These are phyloP conservation scores for Talaromyces verruculosus DNA, from an alignment of 2,329 filamentous ascomycete species.

Conservation along the genomic window DNA sequence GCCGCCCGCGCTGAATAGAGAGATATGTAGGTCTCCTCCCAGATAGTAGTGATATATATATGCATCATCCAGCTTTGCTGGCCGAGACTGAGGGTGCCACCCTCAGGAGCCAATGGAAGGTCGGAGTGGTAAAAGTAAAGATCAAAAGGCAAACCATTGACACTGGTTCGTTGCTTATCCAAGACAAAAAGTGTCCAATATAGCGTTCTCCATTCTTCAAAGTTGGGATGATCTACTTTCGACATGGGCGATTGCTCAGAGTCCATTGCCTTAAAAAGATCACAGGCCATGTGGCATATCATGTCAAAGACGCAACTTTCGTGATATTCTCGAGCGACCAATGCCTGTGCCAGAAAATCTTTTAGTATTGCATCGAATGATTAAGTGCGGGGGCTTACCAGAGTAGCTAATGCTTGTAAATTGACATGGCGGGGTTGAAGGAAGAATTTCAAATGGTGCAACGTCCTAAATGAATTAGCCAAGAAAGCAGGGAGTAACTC, in stretches of 20 bases:
- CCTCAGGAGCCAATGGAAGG: not conserved
- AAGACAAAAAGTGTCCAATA: not conserved
- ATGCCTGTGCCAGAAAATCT: not conserved
- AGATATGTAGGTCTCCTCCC: not conserved
- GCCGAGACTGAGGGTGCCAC: not conserved
- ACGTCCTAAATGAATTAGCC: not conserved
- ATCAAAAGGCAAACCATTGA: not conserved
- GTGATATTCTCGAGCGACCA: conserved; percentile 1
- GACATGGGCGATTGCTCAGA: conserved; percentile 2
- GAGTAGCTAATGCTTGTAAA: conserved; percentile 6
- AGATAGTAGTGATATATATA: not conserved
- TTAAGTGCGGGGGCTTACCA: not conserved
- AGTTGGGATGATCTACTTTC: not conserved
- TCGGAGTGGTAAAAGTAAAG: not conserved
- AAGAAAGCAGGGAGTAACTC: conserved; percentile 5
- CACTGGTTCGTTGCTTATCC: not conserved
- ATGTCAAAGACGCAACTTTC: conserved; percentile 7
- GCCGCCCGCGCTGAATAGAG: not conserved
- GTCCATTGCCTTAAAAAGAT: conserved; percentile 6
- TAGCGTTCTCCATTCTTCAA: not conserved
- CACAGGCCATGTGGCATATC: conserved; percentile 4
- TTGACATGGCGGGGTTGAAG: conserved; percentile 6
- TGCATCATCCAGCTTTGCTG: not conserved
- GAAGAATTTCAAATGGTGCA: conserved; percentile 5
- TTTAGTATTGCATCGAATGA: not conserved